Base-by-base conservation (phyloP, 2,329 filamentous ascomycete species). In the Tolypocladium tundrense region DNA sequence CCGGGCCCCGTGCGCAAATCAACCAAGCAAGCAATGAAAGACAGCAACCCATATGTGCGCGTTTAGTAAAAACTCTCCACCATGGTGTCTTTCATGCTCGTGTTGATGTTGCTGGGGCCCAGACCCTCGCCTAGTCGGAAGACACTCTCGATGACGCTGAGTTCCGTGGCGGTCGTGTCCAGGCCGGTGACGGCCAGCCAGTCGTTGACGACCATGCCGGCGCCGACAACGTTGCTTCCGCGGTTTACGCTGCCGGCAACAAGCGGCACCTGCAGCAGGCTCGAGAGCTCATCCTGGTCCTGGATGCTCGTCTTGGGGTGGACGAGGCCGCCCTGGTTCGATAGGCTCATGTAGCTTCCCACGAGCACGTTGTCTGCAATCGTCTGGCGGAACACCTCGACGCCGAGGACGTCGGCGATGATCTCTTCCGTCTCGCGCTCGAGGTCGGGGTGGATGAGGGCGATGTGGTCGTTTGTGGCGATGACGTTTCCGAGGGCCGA, bases 401-500 rank as follows among this genome's bases (percentile, higher is more conserved):
- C 90, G 62, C 90, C 90, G 24, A 95, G 79, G 60, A 96, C 90
- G 72, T 99, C 94, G 67, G 94, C 91, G 70, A 99, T 92, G 66
- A 99, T 97, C 79, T 99, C 94, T 77, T 99, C 94, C 19, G 92
- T 97, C 79, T 99, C 94, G 61, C 93, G 88, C 81, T 97, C 94
- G 60, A 99, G 81, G 70, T 99, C 94, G 13, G 94, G 94, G 73
- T 99, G 94, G 61, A 97, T 87, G 51, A 99, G 86, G 56, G 94
- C 94, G 65, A 97, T 94, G 75, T 97, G 92, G 76, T 99, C 94
- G 75, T 97, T 97, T 69, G 86, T 85, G 69, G 91, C 95, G 69
- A 99, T 97, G 62, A 97, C 94, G 72, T 99, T 99, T 61, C 94
- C 94, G 33, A 99, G 85, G 5, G 94, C 94, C 21, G 91, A 96